phyloP scores from a whole-genome alignment of 192 early-diverging fungal species.

The Phycomyces nitens region DNA sequence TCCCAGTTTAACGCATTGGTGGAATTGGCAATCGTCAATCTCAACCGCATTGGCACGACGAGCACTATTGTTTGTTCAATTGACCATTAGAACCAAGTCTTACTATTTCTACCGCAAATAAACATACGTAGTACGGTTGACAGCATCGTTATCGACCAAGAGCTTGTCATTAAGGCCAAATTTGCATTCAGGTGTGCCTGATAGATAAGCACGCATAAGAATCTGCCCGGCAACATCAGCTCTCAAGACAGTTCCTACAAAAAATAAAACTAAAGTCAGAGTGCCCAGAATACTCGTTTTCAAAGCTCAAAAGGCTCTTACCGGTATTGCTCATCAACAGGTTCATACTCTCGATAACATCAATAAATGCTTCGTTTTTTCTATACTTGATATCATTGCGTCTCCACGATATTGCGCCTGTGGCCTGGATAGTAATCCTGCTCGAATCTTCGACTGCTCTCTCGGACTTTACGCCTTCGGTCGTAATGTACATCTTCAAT shows the following conservation, averaged over 20 bases:
- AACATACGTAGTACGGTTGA: conserved; percentile 69
- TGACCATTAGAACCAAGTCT: neutral
- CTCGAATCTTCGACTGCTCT: conserved; percentile 72
- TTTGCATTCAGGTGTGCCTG: conserved; percentile 81
- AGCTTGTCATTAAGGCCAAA: conserved; percentile 89
- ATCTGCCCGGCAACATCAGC: conserved; percentile 78
- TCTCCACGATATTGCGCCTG: conserved; percentile 68
- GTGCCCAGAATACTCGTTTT: too few relatives aligned
- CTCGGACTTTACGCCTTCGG: conserved; percentile 62
- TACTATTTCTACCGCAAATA: neutral
- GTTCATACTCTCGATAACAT: conserved; percentile 74
- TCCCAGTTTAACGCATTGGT: conserved; percentile 86
- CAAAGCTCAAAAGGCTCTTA: too few relatives aligned
- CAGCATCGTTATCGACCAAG: conserved; percentile 70
- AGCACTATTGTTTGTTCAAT: conserved; percentile 1
- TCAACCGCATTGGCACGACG: conserved; percentile 68
- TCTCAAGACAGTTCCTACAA: conserved; percentile 51
- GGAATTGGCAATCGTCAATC: conserved; percentile 90
- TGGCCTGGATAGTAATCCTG: conserved; percentile 84
- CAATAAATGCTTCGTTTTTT: conserved; percentile 76
- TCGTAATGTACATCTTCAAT: conserved; percentile 82
- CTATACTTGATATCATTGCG: conserved; percentile 68
- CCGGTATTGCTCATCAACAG: conserved; percentile 46
- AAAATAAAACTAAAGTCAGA: conserved; percentile 1
- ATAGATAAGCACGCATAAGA: conserved; percentile 85